phyloP scores from a whole-genome alignment of 2,329 filamentous ascomycete genomes.

The Penicillium sp. region DNA sequence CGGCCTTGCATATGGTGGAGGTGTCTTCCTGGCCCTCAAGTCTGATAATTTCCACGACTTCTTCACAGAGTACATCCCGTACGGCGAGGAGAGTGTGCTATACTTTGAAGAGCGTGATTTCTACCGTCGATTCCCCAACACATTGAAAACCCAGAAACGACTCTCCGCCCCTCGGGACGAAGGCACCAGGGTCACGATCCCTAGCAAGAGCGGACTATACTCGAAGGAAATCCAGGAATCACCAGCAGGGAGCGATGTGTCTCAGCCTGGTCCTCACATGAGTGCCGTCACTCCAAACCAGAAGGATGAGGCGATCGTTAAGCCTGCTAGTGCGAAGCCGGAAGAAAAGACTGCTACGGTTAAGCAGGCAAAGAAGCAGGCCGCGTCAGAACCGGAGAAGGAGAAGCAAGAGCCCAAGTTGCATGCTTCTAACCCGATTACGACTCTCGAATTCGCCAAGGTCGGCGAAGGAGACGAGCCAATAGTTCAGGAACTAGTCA shows the following conservation, averaged over 20 bases:
- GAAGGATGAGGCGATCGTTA: conserved; percentile 32
- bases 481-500: conserved; percentile 89
- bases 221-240: conserved; percentile 74
- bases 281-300: conserved; percentile 42
- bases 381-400: conserved; percentile 33
- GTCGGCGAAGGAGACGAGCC: conserved; percentile 80
- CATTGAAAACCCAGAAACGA: conserved; percentile 54
- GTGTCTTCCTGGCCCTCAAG: conserved; percentile 89
- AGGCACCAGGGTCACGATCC: conserved; percentile 78
- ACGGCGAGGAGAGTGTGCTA: conserved; percentile 89
- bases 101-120: conserved; percentile 97
- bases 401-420: conserved; percentile 42
- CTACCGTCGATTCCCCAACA: conserved; percentile 76
- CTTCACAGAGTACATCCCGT: conserved; percentile 96
- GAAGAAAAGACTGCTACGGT: conserved; percentile 36
- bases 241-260: conserved; percentile 63
- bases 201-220: conserved; percentile 81
- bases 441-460: conserved; percentile 77
- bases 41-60: conserved; percentile 99
- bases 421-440: conserved; percentile 54
- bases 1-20: conserved; percentile 79
- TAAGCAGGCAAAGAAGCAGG: conserved; percentile 38
- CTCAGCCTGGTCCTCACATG: conserved; percentile 56
- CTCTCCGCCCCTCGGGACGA: conserved; percentile 49
- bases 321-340: conserved; percentile 33